These are phyloP conservation scores for Thalassiosira allenii DNA, from an alignment of 352 stramenopile genomes.

Conservation along the genomic window DNA sequence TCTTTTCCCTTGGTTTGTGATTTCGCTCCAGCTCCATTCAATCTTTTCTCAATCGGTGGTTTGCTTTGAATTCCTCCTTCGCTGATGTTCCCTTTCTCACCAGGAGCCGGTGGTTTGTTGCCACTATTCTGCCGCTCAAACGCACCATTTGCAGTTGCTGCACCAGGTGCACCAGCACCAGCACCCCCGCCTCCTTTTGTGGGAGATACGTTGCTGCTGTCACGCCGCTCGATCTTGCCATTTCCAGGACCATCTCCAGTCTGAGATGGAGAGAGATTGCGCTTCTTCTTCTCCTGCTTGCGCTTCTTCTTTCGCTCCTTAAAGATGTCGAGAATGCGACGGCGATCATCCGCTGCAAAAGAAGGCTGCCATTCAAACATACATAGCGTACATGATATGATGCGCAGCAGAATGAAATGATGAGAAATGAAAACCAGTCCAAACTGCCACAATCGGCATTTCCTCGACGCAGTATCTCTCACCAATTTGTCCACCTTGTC, in stretches of 20 bases:
- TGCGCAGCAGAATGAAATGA: background rate
- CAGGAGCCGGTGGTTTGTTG: background rate
- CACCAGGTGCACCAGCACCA: too few relatives aligned
- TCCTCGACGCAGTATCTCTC: too few relatives aligned
- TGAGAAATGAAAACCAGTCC: too few relatives aligned
- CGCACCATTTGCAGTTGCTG: conserved; percentile 8
- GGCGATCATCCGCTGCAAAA: conserved; percentile 78
- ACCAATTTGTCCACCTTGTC: conserved; percentile 56
- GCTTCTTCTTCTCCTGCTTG: conserved; percentile 65
- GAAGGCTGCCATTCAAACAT: conserved; percentile 42
- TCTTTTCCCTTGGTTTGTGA: conserved; percentile 32
- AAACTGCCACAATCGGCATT: too few relatives aligned
- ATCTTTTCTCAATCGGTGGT: background rate
- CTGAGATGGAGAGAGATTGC: conserved; percentile 14
- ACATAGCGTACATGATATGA: background rate
- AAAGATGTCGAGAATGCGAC: conserved; percentile 81
- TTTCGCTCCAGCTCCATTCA: conserved; percentile 1
- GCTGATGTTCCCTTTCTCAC: conserved; percentile 5
- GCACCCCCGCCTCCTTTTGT: too few relatives aligned
- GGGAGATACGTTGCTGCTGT: background rate
- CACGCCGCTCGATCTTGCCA: conserved; percentile 1
- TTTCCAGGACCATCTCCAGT: background rate
- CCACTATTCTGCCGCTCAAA: conserved; percentile 3
- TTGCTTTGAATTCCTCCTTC: background rate
- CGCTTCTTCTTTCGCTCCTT: conserved; percentile 79